Base-by-base conservation (phyloP, 2,329 filamentous ascomycete species). In the Aspergillus transmontanensis region DNA sequence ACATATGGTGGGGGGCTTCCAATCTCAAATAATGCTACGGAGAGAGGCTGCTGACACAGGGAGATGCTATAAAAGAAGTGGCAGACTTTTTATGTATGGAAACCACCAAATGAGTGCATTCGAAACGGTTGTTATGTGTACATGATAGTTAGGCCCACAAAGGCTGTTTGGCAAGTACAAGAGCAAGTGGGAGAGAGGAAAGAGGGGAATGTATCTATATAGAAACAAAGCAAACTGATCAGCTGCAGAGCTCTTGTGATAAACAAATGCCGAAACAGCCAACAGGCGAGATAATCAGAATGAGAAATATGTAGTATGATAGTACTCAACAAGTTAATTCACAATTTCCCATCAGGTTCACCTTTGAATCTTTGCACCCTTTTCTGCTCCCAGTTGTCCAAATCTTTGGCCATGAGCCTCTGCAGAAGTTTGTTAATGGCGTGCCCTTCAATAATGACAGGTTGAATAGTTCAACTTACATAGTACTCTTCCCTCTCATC, bases 321-420 rank as follows among this genome's bases (percentile, higher is more conserved):
- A n/a, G 16, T 51, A 12, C 26, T 50, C 28, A 16, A 23, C 21
- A 26, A 50, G 21, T 30, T 14, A 19, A 19, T 39, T 84, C 78
- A 90, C 69, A 97, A 76, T 57, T 92, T 86, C 39, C 94, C 94
- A 77, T 99, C 94, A 64, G 87, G 90, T 79, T 99, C 96, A 69
- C 95, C 95, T 23, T 92, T 89, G 64, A 97, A 85, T 75, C 95
- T 85, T 81, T 97, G 89, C 12, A 98, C 93, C 59, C 96, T 88
- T 80, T 95, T 96, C 80, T 98, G 95, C 77, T 98, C 94, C 95
- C 95, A 99, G 74, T 93, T 87, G 73, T 99, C 94, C 65, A 98
- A 81, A 75, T 98, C 95, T 78, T 96, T 96, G 36, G 92, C 91
- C 70, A 92, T 91, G 45, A 92, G 83, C 80, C 89, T 87, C 91